Evolutionary conservation across 805 yeast species (phyloP), one percentile per base, ranked within the genome.

Genomic region (Saturnispora zaruensis): DNA sequence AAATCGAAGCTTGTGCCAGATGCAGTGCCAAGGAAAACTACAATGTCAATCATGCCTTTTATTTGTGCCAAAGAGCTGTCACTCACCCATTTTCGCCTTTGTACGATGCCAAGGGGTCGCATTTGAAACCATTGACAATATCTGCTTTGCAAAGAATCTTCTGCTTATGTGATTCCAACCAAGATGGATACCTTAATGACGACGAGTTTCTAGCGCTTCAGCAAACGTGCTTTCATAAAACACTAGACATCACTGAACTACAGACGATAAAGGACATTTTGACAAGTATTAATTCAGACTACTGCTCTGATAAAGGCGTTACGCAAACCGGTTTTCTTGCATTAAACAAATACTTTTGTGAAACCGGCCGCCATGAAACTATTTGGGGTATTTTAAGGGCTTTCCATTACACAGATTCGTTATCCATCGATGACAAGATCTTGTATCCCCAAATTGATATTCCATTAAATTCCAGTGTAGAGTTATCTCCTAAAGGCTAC

Each of bases 321-420:
- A 77, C 87, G 0, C 76, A 74, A 46, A 79, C 77, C 43, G 98
- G 95, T 0, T 93, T 93, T 59, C 66, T 93, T 3, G 68, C 79
- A 0, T 69, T 93, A 48, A 89, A 87, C 65, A 85, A 83, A 60
- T 66, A 87, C 24, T 93, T 85, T 63, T 95, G 95, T 1, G 95
- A 88, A 57, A 78, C 79, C 34, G 99, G 99, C 0, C 72, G 98
- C 30, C 98, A 93, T 64, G 99, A 93, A 63, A 93, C 98, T 0
- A 84, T 88, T 0, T 93, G 99, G 99, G 96, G 96, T 0, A 87
- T 93, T 20, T 64, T 93, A 24, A 66, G 99, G 47, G 77, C 89
- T 0, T 93, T 87, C 64, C 86, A 87, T 60, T 93, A 93, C 60
- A 91, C 98, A 0, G 93, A 93, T 60, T 89, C 97, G 0, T 70